These are phyloP conservation scores for Leucaena leucocephala DNA, from an alignment of 306 rosid genomes.

Conservation along the genomic window DNA sequence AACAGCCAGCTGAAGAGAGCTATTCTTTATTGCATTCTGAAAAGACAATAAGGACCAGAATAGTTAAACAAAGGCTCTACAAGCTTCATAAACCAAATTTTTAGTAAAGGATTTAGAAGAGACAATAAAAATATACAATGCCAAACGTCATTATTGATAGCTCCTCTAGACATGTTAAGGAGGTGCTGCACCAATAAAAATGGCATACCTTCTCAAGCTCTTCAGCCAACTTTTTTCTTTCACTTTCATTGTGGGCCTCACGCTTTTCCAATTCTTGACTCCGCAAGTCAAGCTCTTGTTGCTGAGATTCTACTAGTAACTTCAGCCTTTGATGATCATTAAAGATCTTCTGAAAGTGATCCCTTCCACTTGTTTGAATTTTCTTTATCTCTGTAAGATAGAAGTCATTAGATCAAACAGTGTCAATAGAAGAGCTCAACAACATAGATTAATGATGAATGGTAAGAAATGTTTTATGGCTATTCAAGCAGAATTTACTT, in stretches of 20 bases:
- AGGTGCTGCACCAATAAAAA: conserved; percentile 42
- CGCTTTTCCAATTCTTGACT: conserved; percentile 85
- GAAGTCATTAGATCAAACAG: conserved; percentile 40
- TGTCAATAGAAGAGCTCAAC: conserved; percentile 22
- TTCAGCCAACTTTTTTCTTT: conserved; percentile 78
- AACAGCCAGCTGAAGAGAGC: conserved; percentile 83
- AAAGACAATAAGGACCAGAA: conserved; percentile 38
- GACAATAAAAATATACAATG: conserved; percentile 27
- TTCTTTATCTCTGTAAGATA: conserved; percentile 70
- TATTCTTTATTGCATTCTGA: conserved; percentile 67
- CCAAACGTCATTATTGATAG: conserved; percentile 3
- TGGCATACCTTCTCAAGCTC: conserved; percentile 73
- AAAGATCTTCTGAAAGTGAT: conserved; percentile 83
- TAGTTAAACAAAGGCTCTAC: conserved; percentile 36
- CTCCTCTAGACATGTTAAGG: conserved; percentile 35
- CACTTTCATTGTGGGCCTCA: conserved; percentile 76
- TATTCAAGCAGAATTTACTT: conserved; percentile 28
- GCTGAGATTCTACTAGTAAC: conserved; percentile 80
- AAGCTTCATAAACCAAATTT: conserved; percentile 11
- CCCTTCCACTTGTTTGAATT: conserved; percentile 78
- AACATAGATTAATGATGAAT: conserved; percentile 26
- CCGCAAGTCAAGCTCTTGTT: conserved; percentile 70
- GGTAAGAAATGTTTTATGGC: conserved; percentile 28
- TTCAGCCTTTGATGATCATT: conserved; percentile 78
- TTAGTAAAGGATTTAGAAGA: conserved; percentile 15